These are phyloP conservation scores for Candida tetrigidarum DNA, from an alignment of 1,139 yeast genomes.

Conservation along the genomic window DNA sequence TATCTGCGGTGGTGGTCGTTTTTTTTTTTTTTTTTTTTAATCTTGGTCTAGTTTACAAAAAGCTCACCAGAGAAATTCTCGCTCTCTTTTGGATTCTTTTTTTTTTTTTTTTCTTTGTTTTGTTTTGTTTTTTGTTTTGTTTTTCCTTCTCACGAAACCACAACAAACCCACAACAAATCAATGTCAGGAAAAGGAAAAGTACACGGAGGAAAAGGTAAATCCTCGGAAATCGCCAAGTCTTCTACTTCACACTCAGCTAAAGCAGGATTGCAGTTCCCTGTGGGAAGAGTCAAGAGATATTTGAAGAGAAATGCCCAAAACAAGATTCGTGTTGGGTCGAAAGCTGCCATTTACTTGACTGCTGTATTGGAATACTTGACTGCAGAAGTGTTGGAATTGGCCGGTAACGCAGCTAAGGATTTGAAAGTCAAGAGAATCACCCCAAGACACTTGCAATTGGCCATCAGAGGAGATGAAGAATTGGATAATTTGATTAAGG, in stretches of 20 bases:
- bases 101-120: conserved; percentile 11
- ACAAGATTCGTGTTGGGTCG: conserved; percentile 95
- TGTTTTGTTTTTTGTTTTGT: conserved; percentile 12
- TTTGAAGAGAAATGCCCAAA: conserved; percentile 88
- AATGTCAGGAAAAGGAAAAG: conserved; percentile 90
- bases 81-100: not conserved
- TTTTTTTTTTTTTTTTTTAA: conserved; percentile 10
- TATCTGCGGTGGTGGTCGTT: not conserved
- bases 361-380: conserved; percentile 94
- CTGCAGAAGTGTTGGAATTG: conserved; percentile 97
- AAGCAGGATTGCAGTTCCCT: conserved; percentile 98
- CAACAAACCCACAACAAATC: conserved; percentile 9
- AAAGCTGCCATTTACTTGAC: conserved; percentile 97
- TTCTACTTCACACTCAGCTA: conserved; percentile 89
- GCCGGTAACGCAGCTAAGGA: conserved; percentile 99
- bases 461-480: conserved; percentile 99
- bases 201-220: conserved; percentile 96
- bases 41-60: conserved; percentile 1
- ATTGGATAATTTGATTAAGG: conserved; percentile 92
- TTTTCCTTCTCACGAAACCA: conserved; percentile 14
- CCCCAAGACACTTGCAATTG: conserved; percentile 97
- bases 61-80: not conserved
- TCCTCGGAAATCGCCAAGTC: conserved; percentile 70
- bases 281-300: conserved; percentile 99
- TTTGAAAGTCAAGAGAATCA: conserved; percentile 96